These are phyloP conservation scores for Discostella stelligeroides DNA, from an alignment of 108 stramenopile genomes.

Conservation along the genomic window DNA sequence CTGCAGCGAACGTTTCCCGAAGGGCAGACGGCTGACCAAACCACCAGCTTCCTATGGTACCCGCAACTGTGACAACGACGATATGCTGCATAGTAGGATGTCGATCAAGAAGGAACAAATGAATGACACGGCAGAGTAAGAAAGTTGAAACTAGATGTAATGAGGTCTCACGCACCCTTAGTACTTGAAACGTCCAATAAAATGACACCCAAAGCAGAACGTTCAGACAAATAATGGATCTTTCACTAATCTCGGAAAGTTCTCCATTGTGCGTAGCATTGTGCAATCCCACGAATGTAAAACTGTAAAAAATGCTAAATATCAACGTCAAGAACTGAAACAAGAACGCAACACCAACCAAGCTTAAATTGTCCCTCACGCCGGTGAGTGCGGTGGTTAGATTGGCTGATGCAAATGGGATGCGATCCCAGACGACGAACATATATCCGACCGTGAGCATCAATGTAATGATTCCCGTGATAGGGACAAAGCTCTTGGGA, in stretches of 20 bases:
- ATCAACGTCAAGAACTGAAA: conserved; percentile 73
- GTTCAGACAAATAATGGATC: conserved; percentile 41
- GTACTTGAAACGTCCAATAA: conserved; percentile 86
- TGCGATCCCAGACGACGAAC: conserved; percentile 81
- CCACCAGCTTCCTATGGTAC: conserved; percentile 93
- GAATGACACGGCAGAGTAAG: neutral
- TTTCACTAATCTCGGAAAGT: conserved; percentile 40
- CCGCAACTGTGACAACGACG: conserved; percentile 85
- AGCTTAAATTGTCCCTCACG: conserved; percentile 64
- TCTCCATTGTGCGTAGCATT: conserved; percentile 70
- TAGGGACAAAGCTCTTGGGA: conserved; percentile 81
- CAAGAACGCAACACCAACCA: conserved; percentile 65
- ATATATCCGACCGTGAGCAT: conserved; percentile 75
- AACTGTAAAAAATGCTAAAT: conserved; percentile 72
- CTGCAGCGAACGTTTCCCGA: conserved; percentile 51
- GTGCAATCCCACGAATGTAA: conserved; percentile 73
- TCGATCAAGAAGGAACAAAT: conserved; percentile 10
- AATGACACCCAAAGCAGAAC: conserved; percentile 66
- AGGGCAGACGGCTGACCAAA: conserved; percentile 50
- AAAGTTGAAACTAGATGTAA: neutral
- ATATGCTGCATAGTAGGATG: conserved; percentile 61
- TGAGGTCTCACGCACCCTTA: conserved; percentile 78
- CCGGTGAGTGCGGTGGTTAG: conserved; percentile 63
- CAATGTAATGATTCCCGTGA: conserved; percentile 79
- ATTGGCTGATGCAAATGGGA: conserved; percentile 81